Evolutionary conservation across 2,329 filamentous ascomycete species (phyloP).

Genomic region (Colletotrichum trifolii): DNA sequence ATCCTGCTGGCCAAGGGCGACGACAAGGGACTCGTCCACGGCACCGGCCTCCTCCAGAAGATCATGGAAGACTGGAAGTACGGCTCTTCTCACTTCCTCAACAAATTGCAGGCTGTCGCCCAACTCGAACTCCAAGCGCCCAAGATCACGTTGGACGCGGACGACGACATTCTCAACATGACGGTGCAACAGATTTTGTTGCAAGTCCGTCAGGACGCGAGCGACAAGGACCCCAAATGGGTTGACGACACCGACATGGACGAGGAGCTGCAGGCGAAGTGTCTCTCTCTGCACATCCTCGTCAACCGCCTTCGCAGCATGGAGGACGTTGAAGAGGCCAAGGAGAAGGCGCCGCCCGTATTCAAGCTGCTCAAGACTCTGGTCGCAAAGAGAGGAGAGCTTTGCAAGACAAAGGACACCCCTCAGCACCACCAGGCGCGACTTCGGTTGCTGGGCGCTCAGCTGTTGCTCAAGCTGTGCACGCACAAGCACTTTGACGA

Average conservation of each 20-base stretch:
- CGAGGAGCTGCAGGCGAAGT: conserved; percentile 85
- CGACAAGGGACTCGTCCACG: conserved; percentile 83
- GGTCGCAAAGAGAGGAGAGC: conserved; percentile 80
- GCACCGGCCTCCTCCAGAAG: conserved; percentile 83
- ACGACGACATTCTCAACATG: conserved; percentile 82
- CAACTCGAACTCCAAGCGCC: conserved; percentile 82
- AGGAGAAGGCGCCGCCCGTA: conserved; percentile 73
- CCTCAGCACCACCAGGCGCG: conserved; percentile 82
- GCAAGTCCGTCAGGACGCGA: conserved; percentile 72
- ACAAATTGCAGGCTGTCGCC: conserved; percentile 76
- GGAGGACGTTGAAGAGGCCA: conserved; percentile 62
- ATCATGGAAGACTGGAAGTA: conserved; percentile 80
- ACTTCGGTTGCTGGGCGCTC: conserved; percentile 84
- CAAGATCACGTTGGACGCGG: conserved; percentile 76
- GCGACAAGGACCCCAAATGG: conserved; percentile 71
- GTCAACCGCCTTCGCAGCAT: conserved; percentile 83
- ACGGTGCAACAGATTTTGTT: conserved; percentile 80
- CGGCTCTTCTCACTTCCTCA: conserved; percentile 78
- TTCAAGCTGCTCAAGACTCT: conserved; percentile 84
- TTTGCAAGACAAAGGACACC: conserved; percentile 80
- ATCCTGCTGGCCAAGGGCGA: conserved; percentile 82
- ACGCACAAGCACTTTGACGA: conserved; percentile 81
- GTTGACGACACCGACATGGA: conserved; percentile 75
- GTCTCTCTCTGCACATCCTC: conserved; percentile 83
- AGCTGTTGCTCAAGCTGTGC: conserved; percentile 86